These are phyloP conservation scores for Leptographium procerum DNA, from an alignment of 2,329 filamentous ascomycete genomes.

Conservation along the genomic window DNA sequence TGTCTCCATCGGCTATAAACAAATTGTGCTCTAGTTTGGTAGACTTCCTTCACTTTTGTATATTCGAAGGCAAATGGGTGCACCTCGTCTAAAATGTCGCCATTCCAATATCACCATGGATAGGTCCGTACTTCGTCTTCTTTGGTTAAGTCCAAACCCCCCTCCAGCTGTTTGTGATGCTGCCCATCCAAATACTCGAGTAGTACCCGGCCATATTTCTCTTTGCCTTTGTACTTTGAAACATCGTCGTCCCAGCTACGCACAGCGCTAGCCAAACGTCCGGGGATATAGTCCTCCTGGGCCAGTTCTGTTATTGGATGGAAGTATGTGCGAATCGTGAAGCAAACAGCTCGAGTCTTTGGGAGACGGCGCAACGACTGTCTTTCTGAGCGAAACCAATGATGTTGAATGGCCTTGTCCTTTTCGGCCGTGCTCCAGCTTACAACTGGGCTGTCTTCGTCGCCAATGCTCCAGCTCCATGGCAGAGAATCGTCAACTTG, in stretches of 20 bases:
- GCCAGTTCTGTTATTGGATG: slow-evolving; percentile 57
- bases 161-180: slow-evolving; percentile 61
- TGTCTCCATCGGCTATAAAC: too few relatives aligned
- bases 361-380: slow-evolving; percentile 57
- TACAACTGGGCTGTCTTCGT: slow-evolving; percentile 52
- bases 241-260: slow-evolving; percentile 76
- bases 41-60: too few relatives aligned
- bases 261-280: slow-evolving; percentile 64
- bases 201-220: slow-evolving; percentile 61
- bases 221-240: slow-evolving; percentile 63
- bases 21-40: too few relatives aligned
- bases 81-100: too few relatives aligned
- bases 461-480: slow-evolving; percentile 67
- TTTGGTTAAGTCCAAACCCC: slow-evolving; percentile 49
- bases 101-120: slow-evolving; percentile 36
- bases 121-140: slow-evolving; percentile 52
- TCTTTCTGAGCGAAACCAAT: slow-evolving; percentile 67
- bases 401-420: slow-evolving; percentile 58
- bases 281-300: slow-evolving; percentile 65
- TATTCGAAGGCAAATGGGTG: neutral
- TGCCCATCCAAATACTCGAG: slow-evolving; percentile 65
- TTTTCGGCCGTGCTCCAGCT: slow-evolving; percentile 71
- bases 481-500: slow-evolving; percentile 70
- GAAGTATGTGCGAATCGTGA: slow-evolving; percentile 75
- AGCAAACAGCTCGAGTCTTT: slow-evolving; percentile 47